Conservation (phyloP, 495 filamentous ascomycete genomes). For the Aspergillus heteromorphus region DNA sequence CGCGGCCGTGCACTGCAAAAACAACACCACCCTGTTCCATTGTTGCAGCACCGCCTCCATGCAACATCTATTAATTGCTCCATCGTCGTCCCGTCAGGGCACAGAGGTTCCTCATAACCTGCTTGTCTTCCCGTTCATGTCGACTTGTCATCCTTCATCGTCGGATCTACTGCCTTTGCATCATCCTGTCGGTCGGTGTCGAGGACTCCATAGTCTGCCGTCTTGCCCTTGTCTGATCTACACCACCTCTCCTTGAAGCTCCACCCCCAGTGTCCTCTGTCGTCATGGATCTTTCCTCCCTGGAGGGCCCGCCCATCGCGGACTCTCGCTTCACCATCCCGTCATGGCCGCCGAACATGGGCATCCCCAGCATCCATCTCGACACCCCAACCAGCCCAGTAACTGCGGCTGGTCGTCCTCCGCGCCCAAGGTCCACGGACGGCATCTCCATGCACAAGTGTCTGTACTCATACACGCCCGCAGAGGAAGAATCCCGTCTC, state of each 20-base stretch:
- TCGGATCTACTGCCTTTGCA: background rate
- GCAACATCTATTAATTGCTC: background rate
- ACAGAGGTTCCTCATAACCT: background rate
- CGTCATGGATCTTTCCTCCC: slow-evolving; percentile 33
- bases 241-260: background rate
- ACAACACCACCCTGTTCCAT: background rate
- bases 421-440: slow-evolving; percentile 16
- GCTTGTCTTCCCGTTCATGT: background rate
- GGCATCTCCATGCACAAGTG: slow-evolving; percentile 2
- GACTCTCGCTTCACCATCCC: slow-evolving; percentile 13
- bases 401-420: slow-evolving; percentile 8
- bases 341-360: background rate
- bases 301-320: slow-evolving; percentile 32
- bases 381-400: slow-evolving; percentile 7
- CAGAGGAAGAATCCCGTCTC: background rate
- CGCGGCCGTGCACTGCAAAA: background rate
- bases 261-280: background rate
- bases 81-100: background rate
- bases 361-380: slow-evolving; percentile 8
- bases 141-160: background rate
- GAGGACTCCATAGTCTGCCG: background rate
- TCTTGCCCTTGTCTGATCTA: background rate
- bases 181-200: background rate
- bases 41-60: background rate
- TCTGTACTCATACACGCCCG: slow-evolving; percentile 3